Conservation (phyloP, 192 early-diverging fungal species). For the Haplosporangium gracile region DNA sequence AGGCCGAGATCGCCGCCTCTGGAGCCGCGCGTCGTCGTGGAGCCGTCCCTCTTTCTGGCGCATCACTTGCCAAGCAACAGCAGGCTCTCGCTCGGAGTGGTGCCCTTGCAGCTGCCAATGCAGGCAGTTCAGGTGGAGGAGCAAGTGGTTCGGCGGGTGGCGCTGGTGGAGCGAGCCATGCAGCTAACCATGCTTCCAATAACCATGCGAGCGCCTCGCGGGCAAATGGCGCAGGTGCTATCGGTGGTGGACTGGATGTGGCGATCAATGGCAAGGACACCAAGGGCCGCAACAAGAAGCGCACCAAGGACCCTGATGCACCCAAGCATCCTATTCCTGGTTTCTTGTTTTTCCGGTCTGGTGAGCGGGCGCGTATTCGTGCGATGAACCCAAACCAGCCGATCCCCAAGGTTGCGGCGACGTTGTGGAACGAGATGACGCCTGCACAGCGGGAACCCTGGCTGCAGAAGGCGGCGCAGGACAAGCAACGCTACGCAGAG, state of each 20-base stretch:
- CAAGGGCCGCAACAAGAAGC: slow-evolving; percentile 72
- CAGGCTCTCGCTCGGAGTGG: slow-evolving; percentile 5
- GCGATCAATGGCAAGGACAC: slow-evolving; percentile 55
- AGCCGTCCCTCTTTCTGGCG: slow-evolving; percentile 10
- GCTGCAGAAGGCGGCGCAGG: slow-evolving; percentile 66
- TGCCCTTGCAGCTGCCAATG: slow-evolving; percentile 28
- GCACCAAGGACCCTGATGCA: slow-evolving; percentile 76
- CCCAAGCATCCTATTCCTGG: slow-evolving; percentile 92
- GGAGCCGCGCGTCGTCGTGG: slow-evolving; percentile 55
- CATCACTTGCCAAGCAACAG: slow-evolving; percentile 4
- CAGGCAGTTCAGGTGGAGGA: neutral
- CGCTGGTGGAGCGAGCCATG: neutral
- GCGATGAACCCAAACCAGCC: slow-evolving; percentile 77
- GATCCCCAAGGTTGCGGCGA: slow-evolving; percentile 82
- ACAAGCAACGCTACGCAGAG: slow-evolving; percentile 77
- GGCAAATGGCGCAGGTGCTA: neutral
- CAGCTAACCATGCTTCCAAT: neutral
- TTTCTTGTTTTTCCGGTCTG: slow-evolving; percentile 82
- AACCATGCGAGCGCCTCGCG: neutral
- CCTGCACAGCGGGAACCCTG: slow-evolving; percentile 64
- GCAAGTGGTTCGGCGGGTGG: neutral
- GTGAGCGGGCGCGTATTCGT: slow-evolving; percentile 74
- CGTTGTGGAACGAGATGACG: slow-evolving; percentile 73
- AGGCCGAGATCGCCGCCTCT: slow-evolving; percentile 66
- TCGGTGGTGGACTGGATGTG: neutral